Evolutionary conservation across 768 basidiomycete species (phyloP).

Genomic region (Termitomyces sp.): DNA sequence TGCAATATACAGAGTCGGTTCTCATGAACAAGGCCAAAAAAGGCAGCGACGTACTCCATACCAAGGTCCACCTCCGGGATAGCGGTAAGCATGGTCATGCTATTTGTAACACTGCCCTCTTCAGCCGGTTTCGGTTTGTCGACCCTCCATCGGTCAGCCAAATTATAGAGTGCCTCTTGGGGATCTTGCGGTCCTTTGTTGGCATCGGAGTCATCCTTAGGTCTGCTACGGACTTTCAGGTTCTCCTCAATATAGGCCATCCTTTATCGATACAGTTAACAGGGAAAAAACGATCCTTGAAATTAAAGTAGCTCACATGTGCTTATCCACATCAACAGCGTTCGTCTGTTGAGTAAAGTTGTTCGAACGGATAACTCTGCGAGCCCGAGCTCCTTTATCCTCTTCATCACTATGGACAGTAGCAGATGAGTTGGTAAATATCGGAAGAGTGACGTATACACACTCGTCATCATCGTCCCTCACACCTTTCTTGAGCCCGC

Average conservation of each 20-base stretch:
- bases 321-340: conserved; percentile 93
- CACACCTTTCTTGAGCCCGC: conserved; percentile 53
- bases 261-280: conserved; percentile 37
- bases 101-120: conserved; percentile 92
- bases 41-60: conserved; percentile 77
- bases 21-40: not conserved
- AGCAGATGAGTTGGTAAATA: not conserved
- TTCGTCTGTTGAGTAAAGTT: conserved; percentile 99
- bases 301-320: conserved; percentile 61
- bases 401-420: conserved; percentile 43
- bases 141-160: conserved; percentile 62
- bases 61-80: conserved; percentile 98
- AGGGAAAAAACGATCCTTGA: not conserved
- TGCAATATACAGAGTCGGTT: not conserved
- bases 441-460: conserved; percentile 17
- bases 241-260: conserved; percentile 98
- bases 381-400: conserved; percentile 64
- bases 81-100: conserved; percentile 91
- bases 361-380: conserved; percentile 72
- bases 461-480: conserved; percentile 57
- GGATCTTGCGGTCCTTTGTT: conserved; percentile 52
- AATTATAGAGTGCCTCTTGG: conserved; percentile 70
- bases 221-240: conserved; percentile 64
- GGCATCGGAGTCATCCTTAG: conserved; percentile 40
- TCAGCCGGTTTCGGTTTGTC: conserved; percentile 59